Evolutionary conservation across 345 rosid genomes (phyloP), one percentile per base, ranked within the genome.

Genomic region (Gossypium sturtianum): DNA sequence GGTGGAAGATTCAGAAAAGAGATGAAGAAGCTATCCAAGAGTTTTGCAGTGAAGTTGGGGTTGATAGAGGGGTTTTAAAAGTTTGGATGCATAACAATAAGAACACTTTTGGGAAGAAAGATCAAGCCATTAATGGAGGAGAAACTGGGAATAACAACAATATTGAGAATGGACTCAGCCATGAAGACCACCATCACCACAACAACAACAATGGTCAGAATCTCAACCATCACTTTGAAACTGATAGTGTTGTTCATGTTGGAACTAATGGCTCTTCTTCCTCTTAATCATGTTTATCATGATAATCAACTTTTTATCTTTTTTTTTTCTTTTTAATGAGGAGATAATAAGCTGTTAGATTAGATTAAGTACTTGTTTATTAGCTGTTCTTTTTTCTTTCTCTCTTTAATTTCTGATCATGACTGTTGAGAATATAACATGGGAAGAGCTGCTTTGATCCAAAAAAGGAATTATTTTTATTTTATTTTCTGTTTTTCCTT

Each of bases 21-120:
- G 95, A 87, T 57, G 98, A 92, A 17, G 94, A 91, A 15, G n/a
- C 75, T 20, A 79, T 94, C 0, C 87, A 56, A 15, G 84, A 82
- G 29, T 87, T 94, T 48, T 94, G 98, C 83, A 74, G 72, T 47
- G 90, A 91, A 58, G 80, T 92, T 2, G 92, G 90, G 12, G 90
- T 94, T 20, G 95, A 89, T 45, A 89, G 76, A 62, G 82, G 71
- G 2, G 98, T 91, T 9, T 77, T 94, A 34, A 94, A 94, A 78
- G 98, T 94, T 0, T 92, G 98, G 98, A 94, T 94, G 97, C 98
- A 94, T 70, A 94, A 94, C 80, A 94, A 94, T 82, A 94, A 94
- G 87, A 89, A 76, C 79, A 85, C 90, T 47, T 80, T 89, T 3
- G 88, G 76, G n/a, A 86, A 86, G 62, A 82, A 70, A 43, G 84